A percentile compares a stretch with the other conserved stretches of the same genome.
These are phyloP conservation scores for Candida tammaniensis DNA, from an alignment of 805 yeast genomes.

Conservation along the genomic window DNA sequence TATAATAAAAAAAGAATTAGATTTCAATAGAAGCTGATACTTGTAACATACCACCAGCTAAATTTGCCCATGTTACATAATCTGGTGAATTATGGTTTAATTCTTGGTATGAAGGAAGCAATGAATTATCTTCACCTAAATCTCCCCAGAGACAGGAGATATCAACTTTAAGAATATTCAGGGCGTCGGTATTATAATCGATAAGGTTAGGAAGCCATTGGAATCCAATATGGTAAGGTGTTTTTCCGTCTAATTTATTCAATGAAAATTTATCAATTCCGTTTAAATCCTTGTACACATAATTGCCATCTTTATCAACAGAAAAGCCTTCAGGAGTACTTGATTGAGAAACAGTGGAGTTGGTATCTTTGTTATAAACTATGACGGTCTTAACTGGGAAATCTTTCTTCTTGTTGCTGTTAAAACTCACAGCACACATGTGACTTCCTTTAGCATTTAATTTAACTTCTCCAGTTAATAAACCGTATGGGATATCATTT, in stretches of 20 bases:
- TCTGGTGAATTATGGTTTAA: slow-evolving; percentile 64
- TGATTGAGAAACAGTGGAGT: slow-evolving; percentile 4
- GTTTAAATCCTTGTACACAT: slow-evolving; percentile 47
- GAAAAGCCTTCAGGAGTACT: slow-evolving; percentile 47
- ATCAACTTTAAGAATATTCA: slow-evolving; percentile 48
- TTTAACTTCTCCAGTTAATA: slow-evolving; percentile 59
- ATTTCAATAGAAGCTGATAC: slow-evolving; percentile 48
- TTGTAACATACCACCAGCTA: slow-evolving; percentile 65
- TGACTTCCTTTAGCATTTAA: slow-evolving; percentile 62
- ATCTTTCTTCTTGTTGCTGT: slow-evolving; percentile 25
- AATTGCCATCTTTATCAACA: slow-evolving; percentile 38
- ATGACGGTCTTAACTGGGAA: slow-evolving; percentile 68
- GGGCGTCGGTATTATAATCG: slow-evolving; percentile 18
- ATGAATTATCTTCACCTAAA: slow-evolving; percentile 39
- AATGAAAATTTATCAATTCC: slow-evolving; percentile 67
- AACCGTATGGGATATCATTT: slow-evolving; percentile 54
- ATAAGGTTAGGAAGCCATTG: slow-evolving; percentile 73
- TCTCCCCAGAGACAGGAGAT: slow-evolving; percentile 82
- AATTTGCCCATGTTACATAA: slow-evolving; percentile 62
- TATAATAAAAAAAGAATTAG: slow-evolving; percentile 9
- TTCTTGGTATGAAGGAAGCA: slow-evolving; percentile 72
- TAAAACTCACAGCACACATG: slow-evolving; percentile 60
- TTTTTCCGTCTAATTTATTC: slow-evolving; percentile 63
- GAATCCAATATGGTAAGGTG: slow-evolving; percentile 56
- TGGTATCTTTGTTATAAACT: slow-evolving; percentile 33